These are phyloP conservation scores for Loxodes magnus DNA, from an alignment of 73 alveolate species.

Conservation along the genomic window DNA sequence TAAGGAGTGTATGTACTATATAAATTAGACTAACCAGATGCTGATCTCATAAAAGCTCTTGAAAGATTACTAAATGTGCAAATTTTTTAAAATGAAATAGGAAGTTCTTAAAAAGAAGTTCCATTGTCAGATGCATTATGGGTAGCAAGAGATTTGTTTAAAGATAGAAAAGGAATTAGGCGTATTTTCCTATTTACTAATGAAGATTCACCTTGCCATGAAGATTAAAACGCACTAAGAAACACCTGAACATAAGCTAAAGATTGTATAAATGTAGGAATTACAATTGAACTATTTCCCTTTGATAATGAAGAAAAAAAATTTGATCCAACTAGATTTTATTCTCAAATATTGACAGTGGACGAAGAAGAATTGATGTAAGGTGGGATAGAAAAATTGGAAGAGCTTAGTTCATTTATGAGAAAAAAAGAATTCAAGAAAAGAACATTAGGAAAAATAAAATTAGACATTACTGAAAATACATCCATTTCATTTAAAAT, in stretches of 20 bases:
- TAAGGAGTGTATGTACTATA: slow-evolving; percentile 66
- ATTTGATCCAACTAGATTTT: slow-evolving; percentile 80
- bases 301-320: slow-evolving; percentile 53
- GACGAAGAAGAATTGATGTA: slow-evolving; percentile 59
- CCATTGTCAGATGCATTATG: slow-evolving; percentile 81
- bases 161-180: slow-evolving; percentile 60
- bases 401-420: slow-evolving; percentile 67
- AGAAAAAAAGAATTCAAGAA: slow-evolving; percentile 79
- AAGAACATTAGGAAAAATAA: slow-evolving; percentile 69
- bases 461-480: slow-evolving; percentile 59
- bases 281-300: slow-evolving; percentile 89
- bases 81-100: slow-evolving; percentile 13
- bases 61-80: slow-evolving; percentile 32
- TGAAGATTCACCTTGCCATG: slow-evolving; percentile 82
- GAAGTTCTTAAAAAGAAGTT: slow-evolving; percentile 30
- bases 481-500: slow-evolving; percentile 73
- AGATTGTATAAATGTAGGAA: slow-evolving; percentile 75
- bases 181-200: slow-evolving; percentile 92
- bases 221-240: slow-evolving; percentile 30
- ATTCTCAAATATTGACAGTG: slow-evolving; percentile 65
- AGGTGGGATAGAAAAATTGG: slow-evolving; percentile 41
- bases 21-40: slow-evolving; percentile 85
- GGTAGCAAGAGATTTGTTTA: slow-evolving; percentile 79
- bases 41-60: slow-evolving; percentile 59
- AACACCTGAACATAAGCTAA: slow-evolving; percentile 75